Conservation (phyloP, 441 rosid species). For the Populus trichocarpa region DNA sequence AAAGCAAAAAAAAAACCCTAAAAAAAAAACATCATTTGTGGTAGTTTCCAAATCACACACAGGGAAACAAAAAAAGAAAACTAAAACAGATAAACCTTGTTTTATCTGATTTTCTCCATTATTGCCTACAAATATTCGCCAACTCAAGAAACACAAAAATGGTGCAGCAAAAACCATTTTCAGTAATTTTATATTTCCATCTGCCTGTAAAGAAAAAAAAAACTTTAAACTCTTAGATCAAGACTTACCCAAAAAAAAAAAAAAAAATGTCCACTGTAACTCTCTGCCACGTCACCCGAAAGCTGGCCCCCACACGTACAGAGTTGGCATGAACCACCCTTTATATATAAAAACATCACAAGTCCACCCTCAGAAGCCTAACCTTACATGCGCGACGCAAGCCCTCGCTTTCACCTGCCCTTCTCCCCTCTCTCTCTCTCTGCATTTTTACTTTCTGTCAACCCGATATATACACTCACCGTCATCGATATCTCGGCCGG, state of each 20-base stretch:
- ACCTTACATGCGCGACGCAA: slow-evolving; percentile 9
- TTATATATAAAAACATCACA: too few relatives aligned
- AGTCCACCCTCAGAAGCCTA: neutral
- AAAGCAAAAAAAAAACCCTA: too few relatives aligned
- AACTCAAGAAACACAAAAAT: too few relatives aligned
- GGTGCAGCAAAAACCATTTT: too few relatives aligned
- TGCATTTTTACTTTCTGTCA: neutral
- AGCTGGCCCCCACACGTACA: slow-evolving; percentile 8
- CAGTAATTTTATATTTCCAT: too few relatives aligned
- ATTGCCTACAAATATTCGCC: too few relatives aligned
- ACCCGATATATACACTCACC: slow-evolving; percentile 4
- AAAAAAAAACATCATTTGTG: too few relatives aligned
- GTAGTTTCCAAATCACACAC: too few relatives aligned
- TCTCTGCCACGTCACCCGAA: slow-evolving; percentile 12
- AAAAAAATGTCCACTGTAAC: slow-evolving; percentile 7
- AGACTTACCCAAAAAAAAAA: neutral
- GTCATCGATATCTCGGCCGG: slow-evolving; percentile 19
- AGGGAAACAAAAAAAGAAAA: too few relatives aligned
- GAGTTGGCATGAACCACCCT: neutral
- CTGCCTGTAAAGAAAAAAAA: too few relatives aligned
- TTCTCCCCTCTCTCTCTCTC: neutral
- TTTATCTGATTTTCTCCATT: too few relatives aligned
- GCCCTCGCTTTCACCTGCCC: slow-evolving; percentile 3
- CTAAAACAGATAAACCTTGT: too few relatives aligned
- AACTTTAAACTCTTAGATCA: neutral